Conservation (phyloP, 78 protist genomes). For the Dictyostelium firmibasis region DNA sequence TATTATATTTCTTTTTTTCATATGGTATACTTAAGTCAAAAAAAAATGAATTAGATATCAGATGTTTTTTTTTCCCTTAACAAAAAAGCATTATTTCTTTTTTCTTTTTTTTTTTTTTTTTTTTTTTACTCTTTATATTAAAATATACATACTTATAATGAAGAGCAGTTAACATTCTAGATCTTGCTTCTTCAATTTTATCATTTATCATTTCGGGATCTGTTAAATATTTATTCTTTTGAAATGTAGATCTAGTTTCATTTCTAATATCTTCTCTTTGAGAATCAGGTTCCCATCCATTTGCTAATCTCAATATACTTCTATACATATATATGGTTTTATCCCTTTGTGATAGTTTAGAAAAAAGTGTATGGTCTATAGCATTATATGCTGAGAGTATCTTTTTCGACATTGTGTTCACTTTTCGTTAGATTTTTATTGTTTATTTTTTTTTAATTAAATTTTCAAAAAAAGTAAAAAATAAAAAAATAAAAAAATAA, state of each 20-base stretch:
- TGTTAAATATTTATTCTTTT: slow-evolving; percentile 11
- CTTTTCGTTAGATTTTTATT: too few relatives aligned
- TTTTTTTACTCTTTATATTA: too few relatives aligned
- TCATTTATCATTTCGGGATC: slow-evolving; percentile 3
- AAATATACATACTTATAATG: slow-evolving; percentile 66
- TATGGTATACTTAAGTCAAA: neutral
- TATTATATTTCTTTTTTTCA: slow-evolving; percentile 42
- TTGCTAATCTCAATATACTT: slow-evolving; percentile 48
- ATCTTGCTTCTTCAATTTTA: slow-evolving; percentile 73
- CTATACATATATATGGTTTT: slow-evolving; percentile 43
- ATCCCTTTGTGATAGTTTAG: neutral
- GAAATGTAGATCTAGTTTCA: slow-evolving; percentile 44
- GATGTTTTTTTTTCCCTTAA: neutral
- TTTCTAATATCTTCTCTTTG: slow-evolving; percentile 44
- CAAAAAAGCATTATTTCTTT: too few relatives aligned
- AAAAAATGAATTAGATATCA: neutral
- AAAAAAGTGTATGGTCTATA: slow-evolving; percentile 7
- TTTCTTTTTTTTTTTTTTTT: too few relatives aligned
- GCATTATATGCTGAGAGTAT: slow-evolving; percentile 21
- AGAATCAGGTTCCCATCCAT: slow-evolving; percentile 42
- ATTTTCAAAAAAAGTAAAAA: neutral
- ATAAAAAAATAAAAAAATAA: neutral
- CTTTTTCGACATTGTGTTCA: neutral
- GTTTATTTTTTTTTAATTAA: neutral
- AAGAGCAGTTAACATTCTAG: slow-evolving; percentile 45